Evolutionary conservation across 345 rosid genomes (phyloP), one percentile per base, ranked within the genome.

Genomic region (Eucalyptus sideroxylon): DNA sequence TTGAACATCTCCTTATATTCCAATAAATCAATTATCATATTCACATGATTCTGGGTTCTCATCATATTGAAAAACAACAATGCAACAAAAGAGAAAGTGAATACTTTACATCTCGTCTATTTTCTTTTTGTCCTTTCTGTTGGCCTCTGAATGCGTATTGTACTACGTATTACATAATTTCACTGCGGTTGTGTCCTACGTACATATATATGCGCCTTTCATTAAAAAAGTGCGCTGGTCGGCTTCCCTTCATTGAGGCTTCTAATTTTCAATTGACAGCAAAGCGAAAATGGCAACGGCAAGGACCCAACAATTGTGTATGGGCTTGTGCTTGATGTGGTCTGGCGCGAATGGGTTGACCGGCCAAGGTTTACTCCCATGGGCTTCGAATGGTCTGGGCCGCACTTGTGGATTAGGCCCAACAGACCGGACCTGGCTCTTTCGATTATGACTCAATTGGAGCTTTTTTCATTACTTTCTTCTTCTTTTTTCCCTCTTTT

Each of bases 1-100:
- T 16, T 1, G 8, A 50, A 50, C 0, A 50, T 50, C 19, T 50
- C 53, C 19, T 0, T 0, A 50, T 50, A 50, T 1, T 50, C 19
- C 8, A 50, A 50, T 8, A 50, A 50, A 50, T 50, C 53, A 50
- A 50, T 50, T 50, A 16, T 16, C 53, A 50, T 50, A 50, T 50
- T 50, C 19, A 50, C 53, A 16, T 16, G 19, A 50, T 6, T 16
- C 17, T 50, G 2, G 53, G 19, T 50, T 50, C 8, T 50, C 53
- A 50, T 50, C 53, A 16, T 50, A 50, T 50, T 50, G 53, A 50
- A 50, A 50, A 50, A 16, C 2, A 50, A 16, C 19, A 50, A 50
- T 16, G 53, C 53, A 50, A 50, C 19, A 50, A 50, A 50, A 50
- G 0, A 50, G 53, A 50, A 0, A 50, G 4, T 50, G 53, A 50